Evolutionary conservation across 192 early-diverging fungal genomes (phyloP).

Genomic region (Coemansia sp.): DNA sequence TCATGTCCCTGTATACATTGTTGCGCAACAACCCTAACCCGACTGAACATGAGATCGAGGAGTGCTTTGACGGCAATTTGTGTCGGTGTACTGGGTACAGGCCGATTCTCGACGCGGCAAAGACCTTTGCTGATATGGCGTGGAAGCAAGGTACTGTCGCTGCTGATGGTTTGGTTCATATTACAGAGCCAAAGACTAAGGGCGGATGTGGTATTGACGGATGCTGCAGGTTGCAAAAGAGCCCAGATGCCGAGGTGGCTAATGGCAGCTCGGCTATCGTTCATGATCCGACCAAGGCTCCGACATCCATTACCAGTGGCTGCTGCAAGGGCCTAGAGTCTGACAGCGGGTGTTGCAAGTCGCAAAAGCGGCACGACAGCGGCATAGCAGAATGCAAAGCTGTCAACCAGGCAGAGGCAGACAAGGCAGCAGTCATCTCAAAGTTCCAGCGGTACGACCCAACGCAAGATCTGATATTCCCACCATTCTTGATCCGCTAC

Average conservation of each 20-base stretch:
- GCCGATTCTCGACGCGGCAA: conserved; percentile 85
- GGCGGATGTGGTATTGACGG: conserved; percentile 51
- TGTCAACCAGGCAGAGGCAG: conserved; percentile 30
- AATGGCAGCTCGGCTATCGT: no score
- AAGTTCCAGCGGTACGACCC: conserved; percentile 66
- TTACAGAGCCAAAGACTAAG: conserved; percentile 13
- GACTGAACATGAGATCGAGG: conserved; percentile 75
- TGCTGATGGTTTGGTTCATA: conserved; percentile 16
- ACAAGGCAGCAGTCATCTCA: conserved; percentile 35
- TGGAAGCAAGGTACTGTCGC: conserved; percentile 43
- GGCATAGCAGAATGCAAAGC: not conserved
- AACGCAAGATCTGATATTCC: conserved; percentile 71
- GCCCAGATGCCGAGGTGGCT: not conserved
- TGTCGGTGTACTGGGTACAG: conserved; percentile 93
- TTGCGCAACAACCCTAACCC: conserved; percentile 73
- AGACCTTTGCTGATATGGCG: conserved; percentile 60
- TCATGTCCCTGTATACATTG: conserved; percentile 85
- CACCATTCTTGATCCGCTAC: conserved; percentile 65
- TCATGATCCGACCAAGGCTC: conserved; percentile 6
- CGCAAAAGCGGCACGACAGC: conserved; percentile 6
- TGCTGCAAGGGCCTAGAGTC: not conserved
- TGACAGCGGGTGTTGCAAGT: not conserved
- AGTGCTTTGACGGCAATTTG: conserved; percentile 86
- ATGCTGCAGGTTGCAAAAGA: conserved; percentile 55
- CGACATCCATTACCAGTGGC: not conserved